phyloP scores from a whole-genome alignment of 768 basidiomycete species.

The Tricholoma matsutake region DNA sequence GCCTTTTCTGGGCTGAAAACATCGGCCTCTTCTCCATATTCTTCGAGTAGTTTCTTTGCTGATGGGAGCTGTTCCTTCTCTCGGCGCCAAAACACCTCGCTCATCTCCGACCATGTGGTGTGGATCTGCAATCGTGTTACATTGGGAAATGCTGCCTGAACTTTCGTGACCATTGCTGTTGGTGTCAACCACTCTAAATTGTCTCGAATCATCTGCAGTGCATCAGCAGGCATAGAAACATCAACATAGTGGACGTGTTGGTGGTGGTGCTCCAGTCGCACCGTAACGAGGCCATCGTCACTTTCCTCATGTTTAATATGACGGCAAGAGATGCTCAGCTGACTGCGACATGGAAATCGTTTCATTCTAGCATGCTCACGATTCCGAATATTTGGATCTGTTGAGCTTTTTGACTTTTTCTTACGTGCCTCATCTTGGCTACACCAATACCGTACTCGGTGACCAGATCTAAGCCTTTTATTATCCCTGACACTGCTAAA shows the following conservation, averaged over 20 bases:
- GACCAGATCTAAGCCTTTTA: no score
- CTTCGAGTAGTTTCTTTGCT: slow-evolving; percentile 17
- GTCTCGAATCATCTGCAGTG: background rate
- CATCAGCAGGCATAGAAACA: background rate
- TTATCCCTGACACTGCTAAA: no score
- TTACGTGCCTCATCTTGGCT: no score
- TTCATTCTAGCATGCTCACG: no score
- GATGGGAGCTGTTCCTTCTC: slow-evolving; percentile 20
- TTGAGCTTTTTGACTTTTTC: no score
- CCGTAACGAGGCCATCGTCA: background rate
- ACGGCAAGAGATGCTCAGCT: background rate
- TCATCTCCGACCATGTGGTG: slow-evolving; percentile 25
- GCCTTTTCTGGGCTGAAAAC: slow-evolving; percentile 12
- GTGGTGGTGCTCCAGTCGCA: background rate
- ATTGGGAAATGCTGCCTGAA: slow-evolving; percentile 28
- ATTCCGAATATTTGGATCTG: no score
- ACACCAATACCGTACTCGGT: no score
- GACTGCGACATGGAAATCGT: no score
- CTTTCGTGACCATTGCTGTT: slow-evolving; percentile 27
- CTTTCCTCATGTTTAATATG: no score
- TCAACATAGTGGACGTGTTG: background rate
- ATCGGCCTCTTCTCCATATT: slow-evolving; percentile 6
- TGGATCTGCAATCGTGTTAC: slow-evolving; percentile 24
- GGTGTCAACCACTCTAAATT: slow-evolving; percentile 15
- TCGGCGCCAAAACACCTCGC: slow-evolving; percentile 22